Evolutionary conservation across 2,329 filamentous ascomycete species (phyloP), one percentile per base, ranked within the genome.

Genomic region (Catunica adiposa): DNA sequence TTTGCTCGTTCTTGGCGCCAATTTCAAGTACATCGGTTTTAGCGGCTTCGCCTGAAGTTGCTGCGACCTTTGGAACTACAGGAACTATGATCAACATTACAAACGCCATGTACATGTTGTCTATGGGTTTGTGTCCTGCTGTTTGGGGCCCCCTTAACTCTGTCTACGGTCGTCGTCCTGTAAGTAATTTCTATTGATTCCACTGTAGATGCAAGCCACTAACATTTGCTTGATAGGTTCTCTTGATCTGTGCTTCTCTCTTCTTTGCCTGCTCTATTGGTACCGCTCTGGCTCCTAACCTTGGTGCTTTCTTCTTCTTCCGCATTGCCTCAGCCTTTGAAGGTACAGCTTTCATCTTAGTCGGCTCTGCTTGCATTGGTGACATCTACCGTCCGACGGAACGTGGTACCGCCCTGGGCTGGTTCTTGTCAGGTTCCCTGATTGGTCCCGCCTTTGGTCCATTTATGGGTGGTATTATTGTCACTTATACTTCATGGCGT

Each of bases 1-100:
- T 83, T 64, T 88, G 84, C 67, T 80, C 82, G 25, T 87, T 90
- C 60, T 71, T 90, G 47, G 81, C 86, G 1, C 86, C 86, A 0
- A 77, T 87, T 23, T 84, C 80, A 2, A 86, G 80, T 40, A 89
- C 85, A 0, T 82, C 82, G 1, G 79, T 89, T 7, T 68, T 90
- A 11, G 76, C 84, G 1, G 86, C 84, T 1, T 78, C 84, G 1
- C 84, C 85, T 1, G 85, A 90, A 65, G 80, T 90, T 3, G 83
- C 84, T 1, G 65, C 64, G 3, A 80, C 78, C 6, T 87, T 78
- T 64, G 60, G 71, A 40, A 86, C 82, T 0, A 83, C 77, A 0
- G 82, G 81, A 3, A 77, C 76, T 8, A 75, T 88, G 56, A 80
- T 89, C 64, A 86, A 86, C 63, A 67, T 84, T 47, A 82, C 77